Base-by-base conservation (phyloP, 352 stramenopile species). In the Phytopythium helicoides region DNA sequence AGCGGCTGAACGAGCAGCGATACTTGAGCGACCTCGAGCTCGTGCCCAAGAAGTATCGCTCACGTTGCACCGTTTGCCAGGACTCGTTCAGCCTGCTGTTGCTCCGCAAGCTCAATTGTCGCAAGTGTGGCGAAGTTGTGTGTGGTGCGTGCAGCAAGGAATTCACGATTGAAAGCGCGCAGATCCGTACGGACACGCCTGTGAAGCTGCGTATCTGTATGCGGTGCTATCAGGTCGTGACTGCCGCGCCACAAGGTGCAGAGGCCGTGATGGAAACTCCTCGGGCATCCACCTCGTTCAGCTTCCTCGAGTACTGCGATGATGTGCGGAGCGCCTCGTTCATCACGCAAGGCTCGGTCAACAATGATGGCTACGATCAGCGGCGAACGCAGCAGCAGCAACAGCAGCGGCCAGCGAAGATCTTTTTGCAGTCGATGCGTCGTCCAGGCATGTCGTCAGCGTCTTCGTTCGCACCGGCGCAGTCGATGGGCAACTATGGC, bases 61-160 rank as follows among this genome's bases (percentile, higher is more conserved):
- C 66, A 23, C 70, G 74, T 26, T 95, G 85, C 50, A 66, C 71
- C 0, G 83, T 95, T 14, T 95, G 85, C 51, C 70, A 86, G 31
- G 85, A 93, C 58, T 90, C 77, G 45, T 95, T 95, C 62, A 84
- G 74, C n/a, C 50, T 95, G 35, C 57, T 95, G 61, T 44, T 92
- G 51, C 55, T 92, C 40, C 76, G 81, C 53, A 95, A 95, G 50
- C 66, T 92, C 50, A 91, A 89, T 54, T 95, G 85, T 56, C 76
- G 85, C 33, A 95, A 95, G 58, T 95, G 85, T 45, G 85, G 85
- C 3, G 83, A 95, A 64, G 85, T 95, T 11, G 83, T 95, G 11
- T 95, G 85, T 42, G 83, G 81, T n/a, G 79, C 80, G 0, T 95
- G 85, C 45, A 88, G 73, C 67, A 95, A 90, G 47, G 81, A 89